phyloP scores from a whole-genome alignment of 805 yeast species.

The Metschnikowia peoriensis region DNA sequence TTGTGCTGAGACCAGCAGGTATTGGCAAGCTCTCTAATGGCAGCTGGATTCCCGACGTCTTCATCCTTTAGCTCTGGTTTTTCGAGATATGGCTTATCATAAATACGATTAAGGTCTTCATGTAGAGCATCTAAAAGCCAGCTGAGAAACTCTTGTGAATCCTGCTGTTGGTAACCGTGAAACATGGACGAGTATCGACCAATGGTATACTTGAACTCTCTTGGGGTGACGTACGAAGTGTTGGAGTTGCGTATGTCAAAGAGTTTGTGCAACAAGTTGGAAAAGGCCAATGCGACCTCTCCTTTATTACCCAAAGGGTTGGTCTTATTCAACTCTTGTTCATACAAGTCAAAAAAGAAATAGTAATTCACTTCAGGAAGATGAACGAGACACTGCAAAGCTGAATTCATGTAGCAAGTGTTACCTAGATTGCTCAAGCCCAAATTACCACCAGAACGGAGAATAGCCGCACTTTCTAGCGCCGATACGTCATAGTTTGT shows the following conservation, averaged over 20 bases:
- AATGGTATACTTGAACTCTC: constrained; percentile 72
- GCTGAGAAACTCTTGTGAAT: constrained; percentile 89
- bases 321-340: constrained; percentile 62
- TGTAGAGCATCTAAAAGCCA: constrained; percentile 86
- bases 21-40: constrained; percentile 62
- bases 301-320: constrained; percentile 91
- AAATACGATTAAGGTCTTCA: constrained; percentile 84
- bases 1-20: constrained; percentile 80
- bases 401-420: constrained; percentile 94
- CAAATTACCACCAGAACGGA: constrained; percentile 43
- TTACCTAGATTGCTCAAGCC: constrained; percentile 78
- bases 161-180: constrained; percentile 83
- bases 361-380: constrained; percentile 79
- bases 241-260: constrained; percentile 34
- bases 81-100: constrained; percentile 80
- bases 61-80: constrained; percentile 78
- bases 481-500: constrained; percentile 1
- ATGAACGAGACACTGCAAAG: constrained; percentile 84
- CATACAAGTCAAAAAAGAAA: constrained; percentile 60
- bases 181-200: constrained; percentile 80
- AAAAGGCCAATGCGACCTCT: constrained; percentile 75
- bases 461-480: constrained; percentile 14
- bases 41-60: constrained; percentile 50
- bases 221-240: constrained; percentile 48
- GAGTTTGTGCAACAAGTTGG: constrained; percentile 57